Evolutionary conservation across 106 monocot genomes (phyloP).

Genomic region (Hemerocallis citrina): DNA sequence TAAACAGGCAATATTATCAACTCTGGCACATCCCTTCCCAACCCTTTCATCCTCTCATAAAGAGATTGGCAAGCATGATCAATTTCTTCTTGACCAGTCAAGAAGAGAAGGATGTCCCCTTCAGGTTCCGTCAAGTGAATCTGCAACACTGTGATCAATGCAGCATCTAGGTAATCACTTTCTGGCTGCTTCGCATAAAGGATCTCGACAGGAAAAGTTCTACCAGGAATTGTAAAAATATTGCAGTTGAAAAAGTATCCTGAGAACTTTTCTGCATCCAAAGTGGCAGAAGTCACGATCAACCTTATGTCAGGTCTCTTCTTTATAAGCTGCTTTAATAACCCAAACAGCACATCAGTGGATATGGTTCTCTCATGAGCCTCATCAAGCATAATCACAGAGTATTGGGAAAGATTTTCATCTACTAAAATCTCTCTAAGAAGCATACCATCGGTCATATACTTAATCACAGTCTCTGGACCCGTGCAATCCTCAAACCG

Average conservation of each 20-base stretch:
- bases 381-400: slow-evolving; percentile 93
- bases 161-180: slow-evolving; percentile 89
- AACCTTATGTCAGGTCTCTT: slow-evolving; percentile 66
- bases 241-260: slow-evolving; percentile 94
- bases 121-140: slow-evolving; percentile 95
- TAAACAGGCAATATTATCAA: slow-evolving; percentile 97
- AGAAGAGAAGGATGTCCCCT: slow-evolving; percentile 84
- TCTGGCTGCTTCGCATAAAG: slow-evolving; percentile 91
- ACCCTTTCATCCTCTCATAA: slow-evolving; percentile 92
- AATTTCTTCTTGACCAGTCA: slow-evolving; percentile 97
- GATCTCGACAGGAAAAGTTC: slow-evolving; percentile 94
- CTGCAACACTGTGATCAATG: slow-evolving; percentile 85
- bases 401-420: slow-evolving; percentile 87
- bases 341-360: slow-evolving; percentile 90
- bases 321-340: slow-evolving; percentile 77
- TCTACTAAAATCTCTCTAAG: slow-evolving; percentile 83
- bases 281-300: slow-evolving; percentile 91
- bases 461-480: slow-evolving; percentile 91
- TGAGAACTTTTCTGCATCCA: slow-evolving; percentile 95
- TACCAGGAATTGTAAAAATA: slow-evolving; percentile 88
- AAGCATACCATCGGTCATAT: slow-evolving; percentile 99
- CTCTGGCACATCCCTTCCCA: slow-evolving; percentile 88
- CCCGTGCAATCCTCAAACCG: slow-evolving; percentile 96
- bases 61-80: slow-evolving; percentile 93
- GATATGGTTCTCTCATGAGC: slow-evolving; percentile 96